Evolutionary conservation across 139 green algal species (phyloP).

Genomic region (Limnomonas spitsbergensis): DNA sequence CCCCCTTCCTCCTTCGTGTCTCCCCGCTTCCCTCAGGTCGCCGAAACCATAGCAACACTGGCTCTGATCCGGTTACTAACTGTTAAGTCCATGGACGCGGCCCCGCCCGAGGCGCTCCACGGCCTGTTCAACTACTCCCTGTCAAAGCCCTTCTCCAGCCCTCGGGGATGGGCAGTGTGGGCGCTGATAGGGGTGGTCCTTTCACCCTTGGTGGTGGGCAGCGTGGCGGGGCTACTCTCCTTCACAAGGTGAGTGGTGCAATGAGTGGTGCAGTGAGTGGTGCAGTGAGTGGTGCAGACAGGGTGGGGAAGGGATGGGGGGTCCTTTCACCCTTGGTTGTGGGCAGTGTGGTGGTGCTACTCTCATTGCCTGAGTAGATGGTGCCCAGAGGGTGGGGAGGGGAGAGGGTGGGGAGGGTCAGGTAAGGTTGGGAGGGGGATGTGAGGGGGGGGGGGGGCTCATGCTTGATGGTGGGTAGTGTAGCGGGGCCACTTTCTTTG

Average conservation of each 20-base stretch:
- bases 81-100: conserved; percentile 15
- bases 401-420: too few relatives aligned
- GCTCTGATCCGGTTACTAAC: conserved; percentile 46
- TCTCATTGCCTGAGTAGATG: too few relatives aligned
- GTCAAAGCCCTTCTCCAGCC: conserved; percentile 50
- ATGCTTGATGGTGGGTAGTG: conserved; percentile 58
- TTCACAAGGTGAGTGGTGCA: conserved; percentile 33
- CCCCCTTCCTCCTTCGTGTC: too few relatives aligned
- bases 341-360: too few relatives aligned
- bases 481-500: conserved; percentile 36
- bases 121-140: conserved; percentile 34
- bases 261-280: too few relatives aligned
- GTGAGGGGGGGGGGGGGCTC: too few relatives aligned
- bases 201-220: conserved; percentile 63
- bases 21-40: too few relatives aligned
- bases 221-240: conserved; percentile 33
- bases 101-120: conserved; percentile 22
- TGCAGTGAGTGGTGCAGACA: too few relatives aligned
- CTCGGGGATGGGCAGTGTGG: conserved; percentile 75
- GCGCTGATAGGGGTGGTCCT: conserved; percentile 57
- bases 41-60: conserved; percentile 58
- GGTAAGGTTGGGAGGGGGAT: too few relatives aligned
- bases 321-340: conserved; percentile 54
- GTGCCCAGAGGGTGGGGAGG: too few relatives aligned
- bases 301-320: conserved; percentile 63